Percentiles rank a stretch among this genome's conserved stretches.
Evolutionary conservation across 1,284 basidiomycete species (phyloP).

Genomic region (Agroathelia rolfsii): DNA sequence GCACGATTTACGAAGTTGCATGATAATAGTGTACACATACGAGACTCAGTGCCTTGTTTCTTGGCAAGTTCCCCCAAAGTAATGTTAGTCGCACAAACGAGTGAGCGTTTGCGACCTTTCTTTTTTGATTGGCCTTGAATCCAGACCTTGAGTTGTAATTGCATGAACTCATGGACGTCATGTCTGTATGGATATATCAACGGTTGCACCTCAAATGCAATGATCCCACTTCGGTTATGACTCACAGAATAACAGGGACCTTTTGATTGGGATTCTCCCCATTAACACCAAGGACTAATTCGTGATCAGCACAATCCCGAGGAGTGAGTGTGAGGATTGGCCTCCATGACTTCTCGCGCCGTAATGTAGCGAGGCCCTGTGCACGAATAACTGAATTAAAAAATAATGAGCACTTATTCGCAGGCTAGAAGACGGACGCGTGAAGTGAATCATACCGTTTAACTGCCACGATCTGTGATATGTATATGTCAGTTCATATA

Average conservation of each 20-base stretch:
- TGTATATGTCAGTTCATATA: too few species aligned
- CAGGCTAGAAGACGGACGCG: too few species aligned
- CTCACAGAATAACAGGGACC: constrained; percentile 41
- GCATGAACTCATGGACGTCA: constrained; percentile 26
- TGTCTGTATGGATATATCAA: constrained; percentile 31
- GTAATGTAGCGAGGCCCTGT: constrained; percentile 34
- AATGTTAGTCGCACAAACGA: constrained; percentile 40
- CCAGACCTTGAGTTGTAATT: constrained; percentile 43
- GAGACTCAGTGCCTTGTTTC: constrained; percentile 31
- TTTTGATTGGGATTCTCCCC: constrained; percentile 62
- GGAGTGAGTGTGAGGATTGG: constrained; percentile 50
- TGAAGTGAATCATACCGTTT: too few species aligned
- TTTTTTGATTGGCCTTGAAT: constrained; percentile 46
- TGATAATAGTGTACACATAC: constrained; percentile 24
- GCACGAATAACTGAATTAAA: constrained; percentile 39
- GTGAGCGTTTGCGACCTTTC: constrained; percentile 41
- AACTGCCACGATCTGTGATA: too few species aligned
- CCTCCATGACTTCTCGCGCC: constrained; percentile 46
- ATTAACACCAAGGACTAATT: constrained; percentile 49
- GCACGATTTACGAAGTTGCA: constrained; percentile 4
- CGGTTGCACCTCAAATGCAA: too few species aligned
- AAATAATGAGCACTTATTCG: too few species aligned
- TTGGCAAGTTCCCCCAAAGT: constrained; percentile 41
- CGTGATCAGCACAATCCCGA: constrained; percentile 37
- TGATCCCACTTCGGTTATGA: too few species aligned